These are phyloP conservation scores for Phytophthora sojae DNA, from an alignment of 352 stramenopile species.

Conservation along the genomic window DNA sequence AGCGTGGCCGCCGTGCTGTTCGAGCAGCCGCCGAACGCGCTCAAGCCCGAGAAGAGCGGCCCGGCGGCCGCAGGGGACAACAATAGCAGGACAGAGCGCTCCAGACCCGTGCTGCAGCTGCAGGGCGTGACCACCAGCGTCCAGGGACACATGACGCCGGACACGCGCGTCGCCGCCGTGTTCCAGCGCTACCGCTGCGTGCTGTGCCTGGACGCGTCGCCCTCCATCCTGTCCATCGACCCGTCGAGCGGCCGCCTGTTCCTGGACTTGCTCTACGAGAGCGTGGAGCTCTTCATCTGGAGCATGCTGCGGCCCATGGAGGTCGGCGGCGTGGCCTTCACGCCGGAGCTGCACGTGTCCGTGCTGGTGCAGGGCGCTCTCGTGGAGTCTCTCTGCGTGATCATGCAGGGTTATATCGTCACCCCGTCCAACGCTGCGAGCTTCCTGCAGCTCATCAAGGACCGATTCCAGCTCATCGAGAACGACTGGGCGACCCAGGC, in stretches of 20 bases:
- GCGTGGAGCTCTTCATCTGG: slow-evolving; percentile 81
- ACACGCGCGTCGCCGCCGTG: slow-evolving; percentile 60
- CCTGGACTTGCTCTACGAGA: slow-evolving; percentile 84
- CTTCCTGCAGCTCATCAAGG: slow-evolving; percentile 75
- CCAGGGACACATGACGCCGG: slow-evolving; percentile 49
- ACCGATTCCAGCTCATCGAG: slow-evolving; percentile 83
- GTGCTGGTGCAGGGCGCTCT: slow-evolving; percentile 83
- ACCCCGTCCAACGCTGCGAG: slow-evolving; percentile 56
- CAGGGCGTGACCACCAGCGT: slow-evolving; percentile 33
- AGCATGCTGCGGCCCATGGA: slow-evolving; percentile 68
- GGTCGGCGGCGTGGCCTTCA: slow-evolving; percentile 56
- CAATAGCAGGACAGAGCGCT: slow-evolving; percentile 20
- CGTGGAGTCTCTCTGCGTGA: slow-evolving; percentile 81
- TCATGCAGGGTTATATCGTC: slow-evolving; percentile 86
- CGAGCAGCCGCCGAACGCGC: slow-evolving; percentile 12
- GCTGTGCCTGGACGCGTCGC: slow-evolving; percentile 85
- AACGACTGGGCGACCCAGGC: slow-evolving; percentile 76
- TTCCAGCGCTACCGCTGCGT: slow-evolving; percentile 86
- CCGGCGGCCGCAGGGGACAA: slow-evolving; percentile 4
- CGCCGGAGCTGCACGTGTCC: slow-evolving; percentile 78
- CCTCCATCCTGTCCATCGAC: slow-evolving; percentile 87
- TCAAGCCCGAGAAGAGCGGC: slow-evolving; percentile 8
- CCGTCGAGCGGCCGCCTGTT: slow-evolving; percentile 74
- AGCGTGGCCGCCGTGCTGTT: slow-evolving; percentile 56
- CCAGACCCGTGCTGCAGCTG: slow-evolving; percentile 20